Evolutionary conservation across 441 rosid genomes (phyloP), one percentile per base, ranked within the genome.

Genomic region (Syzygium malaccense): DNA sequence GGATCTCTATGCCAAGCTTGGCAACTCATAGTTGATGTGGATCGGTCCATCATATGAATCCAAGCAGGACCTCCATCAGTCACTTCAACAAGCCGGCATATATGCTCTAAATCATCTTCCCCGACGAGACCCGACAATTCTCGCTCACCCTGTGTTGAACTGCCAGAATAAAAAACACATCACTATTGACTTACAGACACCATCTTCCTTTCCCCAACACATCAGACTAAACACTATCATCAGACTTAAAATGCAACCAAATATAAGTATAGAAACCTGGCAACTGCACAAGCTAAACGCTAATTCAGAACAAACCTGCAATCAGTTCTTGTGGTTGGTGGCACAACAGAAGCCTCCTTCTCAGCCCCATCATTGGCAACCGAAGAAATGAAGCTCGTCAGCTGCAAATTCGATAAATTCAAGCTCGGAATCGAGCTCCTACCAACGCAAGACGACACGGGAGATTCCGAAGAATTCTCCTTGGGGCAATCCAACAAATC

Each of bases 41-140:
- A 92, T 10, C 98, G 96, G 89, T 98, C 95, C 99, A 98, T 98
- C 98, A 98, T 96, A 45, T 94, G 96, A 93, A 96, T 94, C 99
- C 99, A 98, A 90, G 94, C 90, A 87, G 98, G 99, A 58, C 99
- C 99, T 32, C 97, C 98, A 90, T 98, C 99, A 92, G 93, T 98
- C 90, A 89, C 97, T 91, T 98, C 99, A 86, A 95, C 98, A 89
- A 97, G 94, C 92, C 91, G 92, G 88, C 92, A 94, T 80, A 98
- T 90, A 91, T 93, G 90, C 94, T 94, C 93, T 55, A 98, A 93
- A 93, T 98, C 98, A 85, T 95, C 95, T 2, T 92, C 93, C 17
- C 89, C 92, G 20, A 96, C 94, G 33, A 92, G 88, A 71, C 92
- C 87, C 37, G 93, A 64, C 41, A 89, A 90, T 88, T 92, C 94